Conservation (phyloP, 2,329 filamentous ascomycete genomes). For the Fusarium armeniacum region DNA sequence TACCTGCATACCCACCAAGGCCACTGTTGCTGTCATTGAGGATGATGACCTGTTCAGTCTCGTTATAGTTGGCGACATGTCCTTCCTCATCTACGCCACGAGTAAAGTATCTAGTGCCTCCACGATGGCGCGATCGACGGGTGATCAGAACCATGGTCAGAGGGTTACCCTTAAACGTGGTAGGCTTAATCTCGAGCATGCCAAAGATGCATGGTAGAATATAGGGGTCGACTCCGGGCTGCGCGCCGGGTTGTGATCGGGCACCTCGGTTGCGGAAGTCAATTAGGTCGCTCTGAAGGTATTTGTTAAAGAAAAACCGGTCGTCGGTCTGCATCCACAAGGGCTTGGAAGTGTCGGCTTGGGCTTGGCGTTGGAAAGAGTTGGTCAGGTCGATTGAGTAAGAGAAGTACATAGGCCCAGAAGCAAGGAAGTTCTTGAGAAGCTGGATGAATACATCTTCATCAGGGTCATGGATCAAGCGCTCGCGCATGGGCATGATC, state of each 20-base stretch:
- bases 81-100: slow-evolving; percentile 93
- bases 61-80: slow-evolving; percentile 98
- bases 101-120: slow-evolving; percentile 94
- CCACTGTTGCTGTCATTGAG: slow-evolving; percentile 85
- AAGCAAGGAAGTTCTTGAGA: slow-evolving; percentile 84
- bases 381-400: slow-evolving; percentile 98
- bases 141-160: slow-evolving; percentile 91
- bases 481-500: slow-evolving; percentile 92
- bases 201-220: slow-evolving; percentile 97
- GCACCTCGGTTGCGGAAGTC: slow-evolving; percentile 80
- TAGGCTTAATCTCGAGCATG: slow-evolving; percentile 91
- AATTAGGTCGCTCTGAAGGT: slow-evolving; percentile 91
- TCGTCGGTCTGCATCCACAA: slow-evolving; percentile 95
- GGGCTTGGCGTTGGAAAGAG: slow-evolving; percentile 92
- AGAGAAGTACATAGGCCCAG: slow-evolving; percentile 95
- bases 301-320: slow-evolving; percentile 98
- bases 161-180: slow-evolving; percentile 85
- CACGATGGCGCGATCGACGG: slow-evolving; percentile 86
- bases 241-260: slow-evolving; percentile 75
- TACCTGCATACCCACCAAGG: slow-evolving; percentile 84
- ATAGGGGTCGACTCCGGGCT: slow-evolving; percentile 86
- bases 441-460: slow-evolving; percentile 91
- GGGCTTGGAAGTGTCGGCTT: slow-evolving; percentile 77
- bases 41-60: slow-evolving; percentile 93
- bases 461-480: slow-evolving; percentile 89